These are phyloP conservation scores for Podospora fimiseda DNA, from an alignment of 495 filamentous ascomycete species.

Conservation along the genomic window DNA sequence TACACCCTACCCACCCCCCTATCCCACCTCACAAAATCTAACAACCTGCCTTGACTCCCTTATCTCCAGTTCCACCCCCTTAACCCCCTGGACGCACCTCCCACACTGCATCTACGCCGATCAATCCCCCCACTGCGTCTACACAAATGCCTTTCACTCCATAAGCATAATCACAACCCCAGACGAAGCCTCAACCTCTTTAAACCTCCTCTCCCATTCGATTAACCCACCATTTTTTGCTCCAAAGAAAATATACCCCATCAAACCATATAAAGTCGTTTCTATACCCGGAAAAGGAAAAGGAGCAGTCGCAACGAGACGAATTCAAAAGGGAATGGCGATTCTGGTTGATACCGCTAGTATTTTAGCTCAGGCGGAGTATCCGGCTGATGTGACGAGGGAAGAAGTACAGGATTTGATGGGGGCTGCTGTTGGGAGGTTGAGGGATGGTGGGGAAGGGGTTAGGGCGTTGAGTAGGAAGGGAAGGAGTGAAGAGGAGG, in stretches of 20 bases:
- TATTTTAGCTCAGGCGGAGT: constrained; percentile 21
- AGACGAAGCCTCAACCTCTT: constrained; percentile 15
- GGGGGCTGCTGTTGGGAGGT: constrained; percentile 16
- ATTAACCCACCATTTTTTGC: constrained; percentile 15
- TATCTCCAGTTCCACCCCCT: constrained; percentile 5
- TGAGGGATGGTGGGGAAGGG: constrained; percentile 17
- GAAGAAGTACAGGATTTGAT: constrained; percentile 26
- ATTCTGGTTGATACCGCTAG: constrained; percentile 25
- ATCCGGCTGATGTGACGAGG: constrained; percentile 20
- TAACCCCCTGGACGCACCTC: constrained; percentile 30
- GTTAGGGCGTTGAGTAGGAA: constrained; percentile 44
- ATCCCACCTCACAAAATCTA: background rate
- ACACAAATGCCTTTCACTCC: constrained; percentile 25
- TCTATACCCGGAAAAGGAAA: constrained; percentile 26
- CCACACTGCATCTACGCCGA: constrained; percentile 22
- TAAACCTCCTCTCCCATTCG: constrained; percentile 18
- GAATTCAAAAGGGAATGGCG: constrained; percentile 23
- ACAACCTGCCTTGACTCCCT: background rate
- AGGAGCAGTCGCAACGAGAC: constrained; percentile 24
- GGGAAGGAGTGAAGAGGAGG: constrained; percentile 54
- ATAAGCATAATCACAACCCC: constrained; percentile 33
- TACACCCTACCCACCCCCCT: background rate
- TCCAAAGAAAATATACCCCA: constrained; percentile 4
- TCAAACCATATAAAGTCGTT: constrained; percentile 19
- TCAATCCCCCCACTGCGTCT: constrained; percentile 27